Evolutionary conservation across 495 filamentous ascomycete genomes (phyloP).

Genomic region (Astrothelium subdiscretum): DNA sequence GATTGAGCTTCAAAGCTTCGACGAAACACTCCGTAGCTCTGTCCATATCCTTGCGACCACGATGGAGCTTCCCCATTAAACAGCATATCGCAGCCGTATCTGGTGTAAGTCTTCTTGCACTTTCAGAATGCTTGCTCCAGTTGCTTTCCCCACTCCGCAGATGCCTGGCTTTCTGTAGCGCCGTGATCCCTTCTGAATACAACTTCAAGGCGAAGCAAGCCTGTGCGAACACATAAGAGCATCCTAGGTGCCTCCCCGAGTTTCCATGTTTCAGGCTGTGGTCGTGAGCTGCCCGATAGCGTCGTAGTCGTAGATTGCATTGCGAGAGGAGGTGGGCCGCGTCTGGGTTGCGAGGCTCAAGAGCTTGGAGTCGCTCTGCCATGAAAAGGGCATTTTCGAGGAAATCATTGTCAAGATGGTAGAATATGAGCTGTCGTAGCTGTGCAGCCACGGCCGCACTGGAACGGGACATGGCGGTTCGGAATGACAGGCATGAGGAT

Average conservation of each 20-base stretch:
- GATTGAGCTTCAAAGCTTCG: conserved; percentile 77
- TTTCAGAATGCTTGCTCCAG: conserved; percentile 51
- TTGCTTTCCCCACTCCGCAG: conserved; percentile 6
- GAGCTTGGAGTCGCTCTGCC: conserved; percentile 70
- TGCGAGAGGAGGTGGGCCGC: conserved; percentile 71
- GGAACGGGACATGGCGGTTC: conserved; percentile 55
- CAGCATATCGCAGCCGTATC: conserved; percentile 74
- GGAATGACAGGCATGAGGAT: not conserved
- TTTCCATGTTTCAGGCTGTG: conserved; percentile 50
- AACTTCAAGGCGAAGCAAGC: conserved; percentile 69
- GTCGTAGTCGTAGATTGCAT: conserved; percentile 70
- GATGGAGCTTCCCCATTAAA: conserved; percentile 77
- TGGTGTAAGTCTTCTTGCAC: conserved; percentile 47
- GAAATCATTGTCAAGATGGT: conserved; percentile 85
- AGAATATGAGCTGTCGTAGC: conserved; percentile 75
- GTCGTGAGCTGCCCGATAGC: conserved; percentile 65
- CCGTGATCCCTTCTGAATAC: conserved; percentile 65
- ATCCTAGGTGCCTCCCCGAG: conserved; percentile 66
- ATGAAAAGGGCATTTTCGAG: conserved; percentile 84
- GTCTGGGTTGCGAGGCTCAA: conserved; percentile 68
- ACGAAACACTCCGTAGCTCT: conserved; percentile 77
- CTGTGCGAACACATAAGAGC: conserved; percentile 84
- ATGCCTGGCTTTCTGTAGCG: conserved; percentile 35
- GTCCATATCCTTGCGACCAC: conserved; percentile 64
- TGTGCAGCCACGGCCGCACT: conserved; percentile 56